Evolutionary conservation across 2,329 filamentous ascomycete species (phyloP).

Genomic region (Claviceps pazoutovae): DNA sequence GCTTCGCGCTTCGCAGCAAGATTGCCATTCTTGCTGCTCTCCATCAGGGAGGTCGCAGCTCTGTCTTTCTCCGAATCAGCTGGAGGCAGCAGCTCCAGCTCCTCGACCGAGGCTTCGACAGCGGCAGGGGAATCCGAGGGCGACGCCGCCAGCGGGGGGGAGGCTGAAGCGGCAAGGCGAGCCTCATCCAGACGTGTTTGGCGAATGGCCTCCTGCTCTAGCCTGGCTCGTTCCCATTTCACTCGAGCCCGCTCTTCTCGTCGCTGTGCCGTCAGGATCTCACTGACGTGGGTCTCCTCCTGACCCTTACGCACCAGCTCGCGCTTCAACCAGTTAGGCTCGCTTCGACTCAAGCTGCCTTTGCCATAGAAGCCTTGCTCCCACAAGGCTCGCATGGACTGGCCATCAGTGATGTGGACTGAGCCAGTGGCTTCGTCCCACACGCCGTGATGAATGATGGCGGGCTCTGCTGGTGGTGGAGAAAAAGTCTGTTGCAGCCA

Average conservation of each 20-base stretch:
- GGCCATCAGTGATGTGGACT: conserved; percentile 66
- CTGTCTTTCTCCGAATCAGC: conserved; percentile 3
- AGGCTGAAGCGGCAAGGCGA: conserved; percentile 10
- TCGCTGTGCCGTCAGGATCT: conserved; percentile 63
- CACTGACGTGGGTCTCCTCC: conserved; percentile 55
- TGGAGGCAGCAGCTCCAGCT: background rate
- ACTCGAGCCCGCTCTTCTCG: conserved; percentile 68
- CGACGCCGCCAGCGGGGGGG: conserved; percentile 1
- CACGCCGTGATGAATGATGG: conserved; percentile 52
- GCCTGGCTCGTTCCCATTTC: conserved; percentile 84
- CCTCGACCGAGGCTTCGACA: background rate
- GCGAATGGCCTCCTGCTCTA: conserved; percentile 73
- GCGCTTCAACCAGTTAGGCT: conserved; percentile 80
- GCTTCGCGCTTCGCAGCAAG: no score
- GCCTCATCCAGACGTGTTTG: conserved; percentile 43
- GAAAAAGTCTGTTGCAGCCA: conserved; percentile 63
- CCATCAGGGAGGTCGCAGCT: background rate
- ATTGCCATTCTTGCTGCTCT: background rate
- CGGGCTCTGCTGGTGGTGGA: conserved; percentile 49
- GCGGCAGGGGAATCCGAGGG: background rate
- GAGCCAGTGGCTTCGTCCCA: conserved; percentile 76
- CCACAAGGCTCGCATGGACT: conserved; percentile 72
- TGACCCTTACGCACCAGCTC: conserved; percentile 61
- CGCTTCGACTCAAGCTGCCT: conserved; percentile 81
- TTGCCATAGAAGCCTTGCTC: conserved; percentile 97